Conservation (phyloP, 306 rosid genomes). For the Abrus precatorius region DNA sequence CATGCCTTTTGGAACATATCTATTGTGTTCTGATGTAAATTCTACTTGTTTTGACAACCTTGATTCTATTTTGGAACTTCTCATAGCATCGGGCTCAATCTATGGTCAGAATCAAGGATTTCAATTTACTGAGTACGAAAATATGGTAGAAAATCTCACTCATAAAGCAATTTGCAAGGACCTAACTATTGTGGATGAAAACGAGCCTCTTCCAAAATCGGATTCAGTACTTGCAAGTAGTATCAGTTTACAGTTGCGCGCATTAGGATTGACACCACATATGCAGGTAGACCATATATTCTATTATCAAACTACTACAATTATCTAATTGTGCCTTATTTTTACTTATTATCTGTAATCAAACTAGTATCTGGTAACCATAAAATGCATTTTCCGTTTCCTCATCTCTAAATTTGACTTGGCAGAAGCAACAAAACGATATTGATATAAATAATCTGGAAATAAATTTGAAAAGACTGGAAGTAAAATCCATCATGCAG, state of each 20-base stretch:
- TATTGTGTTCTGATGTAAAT: constrained; percentile 55
- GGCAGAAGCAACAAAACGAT: constrained; percentile 4
- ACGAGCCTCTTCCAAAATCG: not conserved
- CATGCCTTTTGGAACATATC: constrained; percentile 71
- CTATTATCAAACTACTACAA: no score
- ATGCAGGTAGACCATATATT: constrained; percentile 49
- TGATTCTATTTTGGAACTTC: constrained; percentile 36
- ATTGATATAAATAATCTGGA: constrained; percentile 7
- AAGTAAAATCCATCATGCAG: not conserved
- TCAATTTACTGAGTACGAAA: constrained; percentile 42
- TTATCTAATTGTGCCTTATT: no score
- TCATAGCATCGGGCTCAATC: constrained; percentile 29
- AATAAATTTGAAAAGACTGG: constrained; percentile 13
- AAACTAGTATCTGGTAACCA: no score
- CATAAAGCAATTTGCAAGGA: constrained; percentile 37
- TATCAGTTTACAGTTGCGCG: not conserved
- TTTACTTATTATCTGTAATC: no score
- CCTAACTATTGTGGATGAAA: not conserved
- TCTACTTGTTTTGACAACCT: constrained; percentile 61
- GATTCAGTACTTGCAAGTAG: constrained; percentile 41
- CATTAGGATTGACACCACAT: no score
- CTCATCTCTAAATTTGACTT: constrained; percentile 13
- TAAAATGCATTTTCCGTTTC: not conserved
- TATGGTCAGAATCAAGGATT: constrained; percentile 14
- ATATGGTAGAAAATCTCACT: constrained; percentile 48